Conservation (phyloP, 495 filamentous ascomycete species). For the Venustampulla echinocandica region DNA sequence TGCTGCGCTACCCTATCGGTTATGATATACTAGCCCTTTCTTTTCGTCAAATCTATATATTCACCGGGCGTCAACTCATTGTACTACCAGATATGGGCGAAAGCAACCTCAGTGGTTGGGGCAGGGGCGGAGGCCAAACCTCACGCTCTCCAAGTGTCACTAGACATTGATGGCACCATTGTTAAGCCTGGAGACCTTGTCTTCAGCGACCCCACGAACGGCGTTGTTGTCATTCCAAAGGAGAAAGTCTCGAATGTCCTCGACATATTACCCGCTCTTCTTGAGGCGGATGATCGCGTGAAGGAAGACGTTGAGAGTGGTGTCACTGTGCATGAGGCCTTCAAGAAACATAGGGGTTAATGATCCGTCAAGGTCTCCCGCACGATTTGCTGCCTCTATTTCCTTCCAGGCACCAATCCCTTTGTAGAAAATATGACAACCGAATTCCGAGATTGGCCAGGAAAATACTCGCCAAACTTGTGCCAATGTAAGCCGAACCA, state of each 20-base stretch:
- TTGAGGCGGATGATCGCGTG: conserved; percentile 52
- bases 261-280: conserved; percentile 44
- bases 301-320: conserved; percentile 50
- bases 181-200: conserved; percentile 53
- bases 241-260: conserved; percentile 40
- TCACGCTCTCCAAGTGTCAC: conserved; percentile 42
- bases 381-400: too few species aligned
- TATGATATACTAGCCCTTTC: too few species aligned
- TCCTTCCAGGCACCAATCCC: too few species aligned
- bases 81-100: conserved; percentile 53
- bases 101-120: conserved; percentile 49
- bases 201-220: conserved; percentile 51
- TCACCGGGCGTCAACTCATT: too few species aligned
- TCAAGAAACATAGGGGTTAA: conserved; percentile 27
- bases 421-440: too few species aligned
- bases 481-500: too few species aligned
- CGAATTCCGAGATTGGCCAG: too few species aligned
- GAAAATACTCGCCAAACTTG: too few species aligned
- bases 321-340: conserved; percentile 47
- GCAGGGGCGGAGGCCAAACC: conserved; percentile 51
- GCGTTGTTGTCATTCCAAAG: conserved; percentile 54
- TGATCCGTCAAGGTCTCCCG: too few species aligned
- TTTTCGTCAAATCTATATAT: too few species aligned
- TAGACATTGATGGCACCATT: conserved; percentile 40
- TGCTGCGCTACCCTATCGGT: too few species aligned